Base-by-base conservation (phyloP, 768 basidiomycete genomes). In the Phanerochaete sordida region DNA sequence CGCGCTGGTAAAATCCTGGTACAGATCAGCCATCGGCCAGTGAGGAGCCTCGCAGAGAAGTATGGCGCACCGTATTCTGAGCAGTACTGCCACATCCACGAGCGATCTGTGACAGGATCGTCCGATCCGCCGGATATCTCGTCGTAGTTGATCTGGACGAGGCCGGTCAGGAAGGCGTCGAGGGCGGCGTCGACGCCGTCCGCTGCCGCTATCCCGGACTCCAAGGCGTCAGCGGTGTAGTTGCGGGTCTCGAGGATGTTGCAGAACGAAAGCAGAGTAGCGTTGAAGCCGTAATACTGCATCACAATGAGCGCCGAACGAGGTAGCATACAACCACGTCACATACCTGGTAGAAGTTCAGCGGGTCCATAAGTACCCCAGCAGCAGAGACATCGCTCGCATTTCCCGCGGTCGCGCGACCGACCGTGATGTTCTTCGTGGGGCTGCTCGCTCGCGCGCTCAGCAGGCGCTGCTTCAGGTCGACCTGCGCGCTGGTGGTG, bases 81-180 rank as follows among this genome's bases (percentile, higher is more conserved):
- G 55, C 79, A 81, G 59, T 81, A 81, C 61, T 82, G 80, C 73
- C 80, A 74, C 79, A 80, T 81, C 81, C 80, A 82, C 8, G 79
- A 80, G 46, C 64, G 66, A 56, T 80, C 80, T 52, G 67, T 63
- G 0, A 77, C 76, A 0, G 79, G 78, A 64, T 81, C 79, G 59
- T 79, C 77, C 0, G 73, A 56, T 43, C 65, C 66, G 12, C 75
- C 73, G 0, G 76, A 74, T 33, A 81, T 76, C 16, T 79, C 73
- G 60, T 77, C 77, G 60, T 80, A 81, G 61, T 81, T 76, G 12
- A 80, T 64, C 60, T 81, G 78, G 28, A 70, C 73, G 21, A 82
- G 65, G 0, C 77, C 80, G 2, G 69, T 69, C 19, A 80, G 60
- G 61, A 81, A 82, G 0, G 79, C 72, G 16, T 75, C 64, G 53